A percentile compares a stretch with the other conserved stretches of the same genome.
phyloP scores from a whole-genome alignment of 2,329 filamentous ascomycete species.

The Pseudogymnoascus pannorum region DNA sequence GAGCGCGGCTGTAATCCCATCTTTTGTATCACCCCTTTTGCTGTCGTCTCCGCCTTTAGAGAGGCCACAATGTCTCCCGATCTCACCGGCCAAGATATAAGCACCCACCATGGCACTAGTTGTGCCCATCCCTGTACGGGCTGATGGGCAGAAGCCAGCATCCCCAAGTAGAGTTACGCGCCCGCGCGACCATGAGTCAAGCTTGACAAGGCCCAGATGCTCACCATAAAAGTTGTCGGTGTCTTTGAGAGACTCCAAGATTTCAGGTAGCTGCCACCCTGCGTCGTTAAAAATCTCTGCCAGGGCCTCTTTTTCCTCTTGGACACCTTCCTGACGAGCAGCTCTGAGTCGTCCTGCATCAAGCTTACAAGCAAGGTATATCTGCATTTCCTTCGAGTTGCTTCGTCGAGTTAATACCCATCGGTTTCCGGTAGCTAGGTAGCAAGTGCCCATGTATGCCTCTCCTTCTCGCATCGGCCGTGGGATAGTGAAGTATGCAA shows the following conservation, averaged over 20 bases:
- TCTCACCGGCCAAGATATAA: constrained; percentile 51
- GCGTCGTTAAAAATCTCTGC: constrained; percentile 34
- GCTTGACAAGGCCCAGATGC: constrained; percentile 37
- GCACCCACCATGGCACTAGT: constrained; percentile 41
- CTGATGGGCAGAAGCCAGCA: constrained; percentile 43
- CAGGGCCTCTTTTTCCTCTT: constrained; percentile 35
- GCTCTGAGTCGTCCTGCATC: constrained; percentile 25
- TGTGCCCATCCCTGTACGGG: constrained; percentile 45
- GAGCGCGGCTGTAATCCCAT: constrained; percentile 35
- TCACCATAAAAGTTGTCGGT: constrained; percentile 41
- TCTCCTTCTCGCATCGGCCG: constrained; percentile 27
- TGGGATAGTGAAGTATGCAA: constrained; percentile 33
- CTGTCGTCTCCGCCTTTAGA: background rate
- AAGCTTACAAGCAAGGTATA: constrained; percentile 31
- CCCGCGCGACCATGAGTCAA: constrained; percentile 36
- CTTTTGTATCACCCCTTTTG: constrained; percentile 38
- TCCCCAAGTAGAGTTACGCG: constrained; percentile 48
- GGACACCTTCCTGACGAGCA: constrained; percentile 21
- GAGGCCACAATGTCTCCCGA: constrained; percentile 20
- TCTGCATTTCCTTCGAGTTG: constrained; percentile 31
- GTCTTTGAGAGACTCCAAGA: constrained; percentile 36
- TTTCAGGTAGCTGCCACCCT: constrained; percentile 38
- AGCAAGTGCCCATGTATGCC: constrained; percentile 31
- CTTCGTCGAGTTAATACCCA: constrained; percentile 36
- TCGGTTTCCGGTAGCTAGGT: constrained; percentile 30